Evolutionary conservation across 257 asterid genomes (phyloP).

Genomic region (Solanum stenotomum): DNA sequence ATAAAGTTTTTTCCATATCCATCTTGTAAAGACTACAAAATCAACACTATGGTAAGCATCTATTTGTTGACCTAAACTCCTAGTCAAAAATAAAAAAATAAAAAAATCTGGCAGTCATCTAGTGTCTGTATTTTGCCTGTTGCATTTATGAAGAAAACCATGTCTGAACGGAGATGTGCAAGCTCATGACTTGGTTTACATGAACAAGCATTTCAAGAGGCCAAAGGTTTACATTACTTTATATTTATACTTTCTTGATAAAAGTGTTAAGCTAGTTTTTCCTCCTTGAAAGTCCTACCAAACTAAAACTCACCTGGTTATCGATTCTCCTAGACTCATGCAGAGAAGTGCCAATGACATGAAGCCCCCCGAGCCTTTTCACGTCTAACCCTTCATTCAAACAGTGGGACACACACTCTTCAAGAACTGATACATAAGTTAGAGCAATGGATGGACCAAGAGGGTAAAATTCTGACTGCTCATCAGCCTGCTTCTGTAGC

Average conservation of each 20-base stretch:
- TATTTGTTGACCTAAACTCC: neutral
- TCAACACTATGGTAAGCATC: neutral
- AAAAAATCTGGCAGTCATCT: neutral
- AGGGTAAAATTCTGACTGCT: constrained; percentile 72
- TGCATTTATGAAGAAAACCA: neutral
- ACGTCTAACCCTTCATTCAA: constrained; percentile 81
- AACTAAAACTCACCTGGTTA: constrained; percentile 60
- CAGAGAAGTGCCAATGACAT: constrained; percentile 93
- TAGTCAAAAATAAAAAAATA: neutral
- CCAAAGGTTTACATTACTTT: neutral
- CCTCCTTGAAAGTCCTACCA: constrained; percentile 1
- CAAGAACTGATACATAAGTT: constrained; percentile 71
- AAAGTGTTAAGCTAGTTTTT: neutral
- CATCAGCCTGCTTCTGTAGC: constrained; percentile 70
- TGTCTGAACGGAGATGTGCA: neutral
- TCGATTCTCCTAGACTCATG: constrained; percentile 98
- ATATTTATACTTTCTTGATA: neutral
- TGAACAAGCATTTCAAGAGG: neutral
- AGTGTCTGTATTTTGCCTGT: neutral
- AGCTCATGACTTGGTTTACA: neutral
- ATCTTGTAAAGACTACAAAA: neutral
- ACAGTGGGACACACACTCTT: constrained; percentile 85
- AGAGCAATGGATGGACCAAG: constrained; percentile 90
- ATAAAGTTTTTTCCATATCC: neutral
- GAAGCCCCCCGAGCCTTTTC: constrained; percentile 93